Evolutionary conservation across 768 basidiomycete species (phyloP).

Genomic region (Pleurotus ostreatus): DNA sequence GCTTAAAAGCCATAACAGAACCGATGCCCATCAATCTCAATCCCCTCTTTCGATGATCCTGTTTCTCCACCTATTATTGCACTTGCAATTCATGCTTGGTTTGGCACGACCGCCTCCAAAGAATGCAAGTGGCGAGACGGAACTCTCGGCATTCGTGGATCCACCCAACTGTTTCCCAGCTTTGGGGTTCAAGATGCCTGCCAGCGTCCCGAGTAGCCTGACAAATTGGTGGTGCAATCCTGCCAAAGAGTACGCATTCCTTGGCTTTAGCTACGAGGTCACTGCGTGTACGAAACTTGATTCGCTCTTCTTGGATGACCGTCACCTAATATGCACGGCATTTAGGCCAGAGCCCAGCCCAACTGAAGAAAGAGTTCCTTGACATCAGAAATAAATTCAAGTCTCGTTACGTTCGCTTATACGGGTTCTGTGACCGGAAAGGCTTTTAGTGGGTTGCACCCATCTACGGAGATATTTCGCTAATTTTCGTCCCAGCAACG

Average conservation of each 20-base stretch:
- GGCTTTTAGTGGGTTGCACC: conserved; percentile 27
- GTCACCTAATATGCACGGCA: too few relatives aligned
- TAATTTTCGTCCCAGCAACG: conserved; percentile 25
- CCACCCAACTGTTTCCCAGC: conserved; percentile 24
- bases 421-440: conserved; percentile 30
- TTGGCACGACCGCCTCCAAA: background rate
- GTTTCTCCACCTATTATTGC: too few relatives aligned
- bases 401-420: conserved; percentile 49
- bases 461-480: background rate
- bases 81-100: too few relatives aligned
- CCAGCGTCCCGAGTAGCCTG: conserved; percentile 25
- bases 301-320: background rate
- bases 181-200: conserved; percentile 43
- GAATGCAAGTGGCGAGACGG: background rate
- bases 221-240: conserved; percentile 51
- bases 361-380: conserved; percentile 46
- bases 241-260: conserved; percentile 53
- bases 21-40: too few relatives aligned
- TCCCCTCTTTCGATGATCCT: too few relatives aligned
- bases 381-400: conserved; percentile 50
- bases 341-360: conserved; percentile 42
- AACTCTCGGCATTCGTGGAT: background rate
- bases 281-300: conserved; percentile 42
- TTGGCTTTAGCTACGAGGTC: conserved; percentile 65
- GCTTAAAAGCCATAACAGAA: background rate